A percentile compares a stretch with the other conserved stretches of the same genome.
These are phyloP conservation scores for Tolypocladium cylindrosporum DNA, from an alignment of 2,329 filamentous ascomycete genomes.

Conservation along the genomic window DNA sequence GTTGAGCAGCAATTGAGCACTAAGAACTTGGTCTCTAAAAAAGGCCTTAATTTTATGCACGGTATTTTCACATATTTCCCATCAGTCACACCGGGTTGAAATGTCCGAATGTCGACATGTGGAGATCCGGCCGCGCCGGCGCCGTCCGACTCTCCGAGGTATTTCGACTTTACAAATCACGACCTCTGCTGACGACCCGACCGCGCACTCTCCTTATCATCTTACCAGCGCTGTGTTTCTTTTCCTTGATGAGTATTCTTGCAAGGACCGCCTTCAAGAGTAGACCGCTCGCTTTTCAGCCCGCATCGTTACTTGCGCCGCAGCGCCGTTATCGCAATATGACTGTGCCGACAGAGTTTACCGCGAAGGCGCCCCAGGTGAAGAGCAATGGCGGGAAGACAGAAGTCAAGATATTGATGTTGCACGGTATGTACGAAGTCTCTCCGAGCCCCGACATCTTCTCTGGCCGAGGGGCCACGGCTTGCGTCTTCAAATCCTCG, in stretches of 20 bases:
- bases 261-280: conserved; percentile 3
- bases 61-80: background rate
- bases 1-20: background rate
- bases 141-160: background rate
- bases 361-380: conserved; percentile 14
- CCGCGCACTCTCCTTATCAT: background rate
- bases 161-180: background rate
- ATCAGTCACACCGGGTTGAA: background rate
- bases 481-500: background rate
- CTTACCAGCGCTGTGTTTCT: background rate
- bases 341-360: conserved; percentile 12
- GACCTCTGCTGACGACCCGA: background rate
- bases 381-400: conserved; percentile 29
- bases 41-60: background rate
- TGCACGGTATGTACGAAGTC: conserved; percentile 46
- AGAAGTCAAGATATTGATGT: conserved; percentile 62
- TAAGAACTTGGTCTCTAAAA: background rate
- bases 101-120: background rate
- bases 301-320: background rate
- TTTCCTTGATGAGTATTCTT: conserved; percentile 10
- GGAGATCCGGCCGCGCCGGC: background rate
- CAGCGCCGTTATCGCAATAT: conserved; percentile 12
- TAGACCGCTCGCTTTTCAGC: conserved; percentile 8
- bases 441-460: too few species aligned
- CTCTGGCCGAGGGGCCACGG: background rate